Base-by-base conservation (phyloP, 257 asterid species). In the Scutellaria barbata region DNA sequence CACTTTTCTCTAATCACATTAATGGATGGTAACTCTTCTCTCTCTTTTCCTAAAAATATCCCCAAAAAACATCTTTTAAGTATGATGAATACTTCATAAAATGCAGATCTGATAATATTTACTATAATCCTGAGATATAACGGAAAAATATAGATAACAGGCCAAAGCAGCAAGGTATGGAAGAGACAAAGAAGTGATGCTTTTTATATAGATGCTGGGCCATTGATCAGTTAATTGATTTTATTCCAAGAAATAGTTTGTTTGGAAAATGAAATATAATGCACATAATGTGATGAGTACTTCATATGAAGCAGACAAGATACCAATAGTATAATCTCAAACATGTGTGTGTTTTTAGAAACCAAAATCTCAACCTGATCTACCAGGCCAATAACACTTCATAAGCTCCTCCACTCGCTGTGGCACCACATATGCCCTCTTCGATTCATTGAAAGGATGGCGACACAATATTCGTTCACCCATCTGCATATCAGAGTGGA, bases 341-440 rank as follows among this genome's bases (percentile, higher is more conserved):
- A 25, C 16, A 56, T 22, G 25, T 25, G 45, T 30, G 33, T 57
- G 45, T 13, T 37, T 50, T 16, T 14, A 68, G 45, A 69, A 17
- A 13, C 13, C 11, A 72, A 50, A 55, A 56, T 35, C 2, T 25
- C 61, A 74, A 90, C 97, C 98, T 85, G 96, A 84, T 81, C 68
- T 79, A 45, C 98, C 96, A 12, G 93, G 87, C 98, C 96, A 92
- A 82, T 74, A 92, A 70, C 98, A 92, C 89, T 88, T 90, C 80
- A 88, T 72, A 63, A 92, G 96, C 80, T 88, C 98, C 83, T 92
- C 98, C 39, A 90, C 96, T 68, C 81, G 88, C 75, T 90, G 90
- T 17, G 98, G 98, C 58, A 90, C 90, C 80, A 92, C 98, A 60
- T 85, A 90, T 25, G 98, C 97, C 76, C 98, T 86, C 83, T 92